Evolutionary conservation across 345 rosid genomes (phyloP).

Genomic region (Gossypium ekmanianum): DNA sequence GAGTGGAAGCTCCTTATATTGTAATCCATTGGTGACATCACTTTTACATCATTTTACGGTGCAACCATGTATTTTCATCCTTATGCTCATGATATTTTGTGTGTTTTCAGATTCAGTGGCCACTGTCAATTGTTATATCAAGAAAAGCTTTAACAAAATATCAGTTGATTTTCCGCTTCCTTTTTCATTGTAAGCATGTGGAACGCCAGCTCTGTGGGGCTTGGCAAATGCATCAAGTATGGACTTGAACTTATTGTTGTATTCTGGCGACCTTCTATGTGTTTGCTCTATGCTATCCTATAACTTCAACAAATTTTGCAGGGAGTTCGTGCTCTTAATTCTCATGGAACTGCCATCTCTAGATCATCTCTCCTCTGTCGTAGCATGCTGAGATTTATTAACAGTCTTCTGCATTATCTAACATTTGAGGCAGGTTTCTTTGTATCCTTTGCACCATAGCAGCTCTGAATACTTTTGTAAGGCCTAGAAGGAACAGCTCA

Average conservation of each 20-base stretch:
- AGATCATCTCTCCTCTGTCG: slow-evolving; percentile 96
- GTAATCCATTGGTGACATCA: not conserved
- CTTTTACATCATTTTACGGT: slow-evolving; percentile 8
- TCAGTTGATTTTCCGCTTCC: slow-evolving; percentile 10
- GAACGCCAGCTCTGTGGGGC: too few species aligned
- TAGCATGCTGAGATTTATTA: slow-evolving; percentile 92
- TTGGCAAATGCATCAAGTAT: too few species aligned
- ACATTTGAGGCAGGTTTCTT: slow-evolving; percentile 86
- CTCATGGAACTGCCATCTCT: slow-evolving; percentile 70
- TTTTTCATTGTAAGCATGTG: too few species aligned
- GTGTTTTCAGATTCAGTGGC: slow-evolving; percentile 83
- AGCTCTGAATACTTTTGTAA: not conserved
- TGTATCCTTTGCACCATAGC: not conserved
- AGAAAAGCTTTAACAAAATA: slow-evolving; percentile 85
- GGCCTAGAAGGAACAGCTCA: not conserved
- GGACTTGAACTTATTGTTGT: not conserved
- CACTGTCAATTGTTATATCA: slow-evolving; percentile 87
- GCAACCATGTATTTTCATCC: not conserved
- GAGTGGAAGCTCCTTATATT: not conserved
- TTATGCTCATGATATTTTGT: not conserved
- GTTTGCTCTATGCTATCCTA: slow-evolving; percentile 15
- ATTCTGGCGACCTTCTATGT: not conserved
- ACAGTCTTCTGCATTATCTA: slow-evolving; percentile 91
- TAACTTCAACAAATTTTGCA: slow-evolving; percentile 27
- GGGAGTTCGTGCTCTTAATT: slow-evolving; percentile 77